Conservation (phyloP, 208 protist species). For the Sergeia podlipaevii region DNA sequence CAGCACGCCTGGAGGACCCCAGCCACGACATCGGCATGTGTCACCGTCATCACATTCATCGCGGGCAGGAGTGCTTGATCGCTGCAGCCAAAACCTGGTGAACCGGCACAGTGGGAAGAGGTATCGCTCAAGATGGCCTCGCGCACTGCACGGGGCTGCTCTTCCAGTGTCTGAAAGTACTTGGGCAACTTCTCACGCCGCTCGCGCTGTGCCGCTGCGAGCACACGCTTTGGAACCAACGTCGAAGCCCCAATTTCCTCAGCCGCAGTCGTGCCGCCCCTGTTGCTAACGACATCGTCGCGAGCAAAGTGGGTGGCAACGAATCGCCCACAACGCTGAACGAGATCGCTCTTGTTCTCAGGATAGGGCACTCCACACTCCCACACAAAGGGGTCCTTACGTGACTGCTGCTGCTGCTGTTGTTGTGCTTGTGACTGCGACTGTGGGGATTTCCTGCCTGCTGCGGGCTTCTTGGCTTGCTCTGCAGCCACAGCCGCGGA, state of each 20-base stretch:
- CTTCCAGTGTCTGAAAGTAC: slow-evolving; percentile 28
- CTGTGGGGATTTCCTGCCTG: no score
- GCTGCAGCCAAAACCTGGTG: slow-evolving; percentile 3
- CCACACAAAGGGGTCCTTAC: not conserved
- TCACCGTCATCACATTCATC: slow-evolving; percentile 67
- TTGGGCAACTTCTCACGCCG: slow-evolving; percentile 39
- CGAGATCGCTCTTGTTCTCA: slow-evolving; percentile 39
- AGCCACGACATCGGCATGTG: slow-evolving; percentile 71
- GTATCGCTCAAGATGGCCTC: not conserved
- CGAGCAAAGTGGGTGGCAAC: slow-evolving; percentile 39
- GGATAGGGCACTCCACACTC: slow-evolving; percentile 49
- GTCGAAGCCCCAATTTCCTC: slow-evolving; percentile 5
- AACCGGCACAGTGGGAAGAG: slow-evolving; percentile 2
- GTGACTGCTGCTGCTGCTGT: not conserved
- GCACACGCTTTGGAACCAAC: slow-evolving; percentile 37
- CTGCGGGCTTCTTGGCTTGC: not conserved
- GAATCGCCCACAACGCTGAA: slow-evolving; percentile 49
- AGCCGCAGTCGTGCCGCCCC: not conserved
- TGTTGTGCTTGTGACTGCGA: no score
- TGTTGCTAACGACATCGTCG: not conserved
- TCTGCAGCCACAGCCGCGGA: not conserved
- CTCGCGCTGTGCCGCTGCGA: slow-evolving; percentile 30
- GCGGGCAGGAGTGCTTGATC: slow-evolving; percentile 55
- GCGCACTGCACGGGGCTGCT: not conserved
- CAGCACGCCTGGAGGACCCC: slow-evolving; percentile 64